phyloP scores from a whole-genome alignment of 139 green algal species.

The Chlamydomonas schloesseri region DNA sequence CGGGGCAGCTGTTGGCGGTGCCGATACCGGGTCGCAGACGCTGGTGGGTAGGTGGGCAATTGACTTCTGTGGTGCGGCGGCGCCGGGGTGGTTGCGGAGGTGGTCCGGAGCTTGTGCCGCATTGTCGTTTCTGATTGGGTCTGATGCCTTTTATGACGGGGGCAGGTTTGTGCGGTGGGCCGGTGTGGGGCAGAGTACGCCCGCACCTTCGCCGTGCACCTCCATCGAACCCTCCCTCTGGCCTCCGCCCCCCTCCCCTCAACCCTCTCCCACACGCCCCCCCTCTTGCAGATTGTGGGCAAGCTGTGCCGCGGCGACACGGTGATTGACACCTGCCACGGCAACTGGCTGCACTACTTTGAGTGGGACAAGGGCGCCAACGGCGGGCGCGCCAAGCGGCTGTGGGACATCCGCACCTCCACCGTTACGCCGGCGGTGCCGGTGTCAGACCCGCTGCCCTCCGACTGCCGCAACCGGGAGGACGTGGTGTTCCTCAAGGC shows the following conservation, averaged over 20 bases:
- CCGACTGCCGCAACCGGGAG: conserved; percentile 61
- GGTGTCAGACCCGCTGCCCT: conserved; percentile 33
- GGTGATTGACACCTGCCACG: conserved; percentile 62
- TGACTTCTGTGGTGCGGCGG: too few relatives aligned
- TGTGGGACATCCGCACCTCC: conserved; percentile 50
- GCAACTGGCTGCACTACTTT: conserved; percentile 72
- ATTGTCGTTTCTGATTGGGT: too few relatives aligned
- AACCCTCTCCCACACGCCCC: background rate
- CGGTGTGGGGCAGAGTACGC: too few relatives aligned
- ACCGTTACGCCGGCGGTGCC: background rate
- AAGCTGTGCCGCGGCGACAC: conserved; percentile 22
- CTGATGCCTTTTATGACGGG: too few relatives aligned
- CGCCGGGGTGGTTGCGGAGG: background rate
- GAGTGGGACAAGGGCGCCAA: conserved; percentile 61
- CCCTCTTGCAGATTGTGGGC: conserved; percentile 23
- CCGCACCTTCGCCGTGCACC: too few relatives aligned
- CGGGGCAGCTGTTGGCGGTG: too few relatives aligned
- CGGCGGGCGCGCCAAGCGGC: background rate
- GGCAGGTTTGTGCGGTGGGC: too few relatives aligned
- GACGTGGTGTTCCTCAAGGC: conserved; percentile 59
- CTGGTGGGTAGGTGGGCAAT: too few relatives aligned
- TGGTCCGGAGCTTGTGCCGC: too few relatives aligned
- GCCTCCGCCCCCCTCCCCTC: background rate
- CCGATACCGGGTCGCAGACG: too few relatives aligned
- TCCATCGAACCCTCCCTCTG: too few relatives aligned